A percentile compares a stretch with the other conserved stretches of the same genome.
phyloP scores from a whole-genome alignment of 2,329 filamentous ascomycete species.

The Juglanconis sp. region DNA sequence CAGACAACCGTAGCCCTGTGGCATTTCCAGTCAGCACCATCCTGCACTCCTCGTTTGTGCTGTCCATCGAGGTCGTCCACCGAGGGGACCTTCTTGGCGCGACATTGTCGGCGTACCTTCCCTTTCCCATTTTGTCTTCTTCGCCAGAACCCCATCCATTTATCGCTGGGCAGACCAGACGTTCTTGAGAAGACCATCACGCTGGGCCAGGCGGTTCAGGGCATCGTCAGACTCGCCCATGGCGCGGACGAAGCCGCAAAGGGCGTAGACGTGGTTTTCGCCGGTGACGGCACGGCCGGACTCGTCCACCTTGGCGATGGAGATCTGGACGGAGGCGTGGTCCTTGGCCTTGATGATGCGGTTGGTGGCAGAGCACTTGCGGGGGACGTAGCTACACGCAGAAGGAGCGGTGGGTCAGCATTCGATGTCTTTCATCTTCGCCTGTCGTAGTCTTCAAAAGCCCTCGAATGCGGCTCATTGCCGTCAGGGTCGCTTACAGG shows the following conservation, averaged over 20 bases:
- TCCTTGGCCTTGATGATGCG: slow-evolving; percentile 99
- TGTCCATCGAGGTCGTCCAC: neutral
- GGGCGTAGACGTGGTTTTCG: slow-evolving; percentile 96
- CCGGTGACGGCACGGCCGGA: slow-evolving; percentile 89
- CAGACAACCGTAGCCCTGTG: slow-evolving; percentile 16
- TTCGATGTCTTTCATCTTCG: neutral
- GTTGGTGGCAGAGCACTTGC: slow-evolving; percentile 98
- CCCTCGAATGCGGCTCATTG: neutral
- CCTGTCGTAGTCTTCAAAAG: no score
- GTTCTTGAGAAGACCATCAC: slow-evolving; percentile 93
- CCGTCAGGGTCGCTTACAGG: slow-evolving; percentile 64
- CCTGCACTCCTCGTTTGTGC: neutral
- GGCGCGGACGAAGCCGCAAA: slow-evolving; percentile 95
- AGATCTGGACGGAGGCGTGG: slow-evolving; percentile 97
- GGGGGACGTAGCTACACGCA: slow-evolving; percentile 79
- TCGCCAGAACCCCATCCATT: slow-evolving; percentile 26
- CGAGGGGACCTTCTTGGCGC: neutral
- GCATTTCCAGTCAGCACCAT: neutral
- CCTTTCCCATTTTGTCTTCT: slow-evolving; percentile 22
- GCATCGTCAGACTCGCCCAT: slow-evolving; percentile 98
- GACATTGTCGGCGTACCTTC: slow-evolving; percentile 17
- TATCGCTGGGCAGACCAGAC: slow-evolving; percentile 82
- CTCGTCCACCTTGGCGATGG: slow-evolving; percentile 97
- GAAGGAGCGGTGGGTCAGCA: slow-evolving; percentile 26
- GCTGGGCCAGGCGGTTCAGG: slow-evolving; percentile 92